phyloP scores from a whole-genome alignment of 2,329 filamentous ascomycete species.

The Xylariaceae sp. region DNA sequence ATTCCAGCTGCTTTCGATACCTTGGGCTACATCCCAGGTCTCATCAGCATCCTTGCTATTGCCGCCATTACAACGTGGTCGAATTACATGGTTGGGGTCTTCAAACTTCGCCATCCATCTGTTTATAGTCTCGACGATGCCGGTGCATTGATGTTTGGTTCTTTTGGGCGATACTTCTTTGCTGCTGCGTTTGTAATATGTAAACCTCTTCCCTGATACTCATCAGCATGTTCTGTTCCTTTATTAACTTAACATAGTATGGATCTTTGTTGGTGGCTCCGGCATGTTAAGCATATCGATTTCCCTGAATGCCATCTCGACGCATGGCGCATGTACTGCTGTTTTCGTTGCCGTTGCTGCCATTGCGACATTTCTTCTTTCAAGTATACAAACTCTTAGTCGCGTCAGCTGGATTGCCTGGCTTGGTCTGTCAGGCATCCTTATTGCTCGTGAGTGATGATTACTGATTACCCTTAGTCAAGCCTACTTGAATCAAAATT shows the following conservation, averaged over 20 bases:
- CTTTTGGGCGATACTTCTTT: conserved; percentile 51
- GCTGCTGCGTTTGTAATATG: conserved; percentile 46
- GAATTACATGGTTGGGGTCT: conserved; percentile 55
- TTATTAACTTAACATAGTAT: conserved; percentile 3
- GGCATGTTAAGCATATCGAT: conserved; percentile 52
- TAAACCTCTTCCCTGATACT: conserved; percentile 12
- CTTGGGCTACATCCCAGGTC: conserved; percentile 56
- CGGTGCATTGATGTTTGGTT: conserved; percentile 51
- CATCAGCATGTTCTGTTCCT: neutral
- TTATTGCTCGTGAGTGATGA: conserved; percentile 25
- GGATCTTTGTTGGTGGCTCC: conserved; percentile 42
- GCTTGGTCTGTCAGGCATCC: conserved; percentile 41
- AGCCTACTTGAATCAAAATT: neutral
- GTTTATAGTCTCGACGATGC: conserved; percentile 61
- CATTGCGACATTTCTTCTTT: conserved; percentile 31
- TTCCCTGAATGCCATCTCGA: conserved; percentile 49
- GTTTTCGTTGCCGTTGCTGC: conserved; percentile 48
- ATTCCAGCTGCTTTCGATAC: conserved; percentile 54
- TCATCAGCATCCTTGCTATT: conserved; percentile 51
- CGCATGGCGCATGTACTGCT: conserved; percentile 49
- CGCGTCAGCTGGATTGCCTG: conserved; percentile 45
- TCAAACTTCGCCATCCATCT: conserved; percentile 57
- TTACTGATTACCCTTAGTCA: neutral
- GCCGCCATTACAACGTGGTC: conserved; percentile 56
- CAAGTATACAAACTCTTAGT: conserved; percentile 43